Evolutionary conservation across 2,329 filamentous ascomycete species (phyloP).

Genomic region (Fusarium staphyleae): DNA sequence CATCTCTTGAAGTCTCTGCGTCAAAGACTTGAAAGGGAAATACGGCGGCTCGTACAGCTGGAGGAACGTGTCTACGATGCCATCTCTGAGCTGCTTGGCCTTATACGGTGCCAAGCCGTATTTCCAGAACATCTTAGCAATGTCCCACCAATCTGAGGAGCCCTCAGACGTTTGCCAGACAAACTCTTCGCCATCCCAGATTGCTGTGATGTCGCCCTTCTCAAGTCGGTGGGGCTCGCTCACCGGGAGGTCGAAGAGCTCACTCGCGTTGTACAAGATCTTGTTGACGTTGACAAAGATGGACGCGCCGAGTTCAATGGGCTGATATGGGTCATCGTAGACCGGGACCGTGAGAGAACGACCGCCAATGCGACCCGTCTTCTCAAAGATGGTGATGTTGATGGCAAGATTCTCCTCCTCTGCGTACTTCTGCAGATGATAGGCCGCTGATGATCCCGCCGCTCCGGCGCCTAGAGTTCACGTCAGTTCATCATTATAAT

Average conservation of each 20-base stretch:
- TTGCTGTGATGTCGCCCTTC: constrained; percentile 67
- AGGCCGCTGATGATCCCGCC: constrained; percentile 85
- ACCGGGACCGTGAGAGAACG: constrained; percentile 85
- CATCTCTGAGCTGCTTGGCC: constrained; percentile 75
- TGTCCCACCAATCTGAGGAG: constrained; percentile 77
- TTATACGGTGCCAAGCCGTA: constrained; percentile 83
- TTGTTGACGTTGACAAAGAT: constrained; percentile 89
- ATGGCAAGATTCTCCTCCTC: constrained; percentile 64
- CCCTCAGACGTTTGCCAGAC: constrained; percentile 70
- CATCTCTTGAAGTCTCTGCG: constrained; percentile 70
- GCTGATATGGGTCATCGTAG: constrained; percentile 69
- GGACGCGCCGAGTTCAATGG: constrained; percentile 86
- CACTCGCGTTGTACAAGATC: constrained; percentile 78
- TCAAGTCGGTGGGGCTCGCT: constrained; percentile 54
- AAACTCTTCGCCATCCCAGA: constrained; percentile 84
- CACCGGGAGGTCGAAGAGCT: constrained; percentile 72
- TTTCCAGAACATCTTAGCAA: constrained; percentile 80
- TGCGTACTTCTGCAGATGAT: constrained; percentile 78
- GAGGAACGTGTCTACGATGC: constrained; percentile 75
- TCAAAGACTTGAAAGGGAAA: constrained; percentile 85
- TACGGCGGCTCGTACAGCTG: constrained; percentile 80
- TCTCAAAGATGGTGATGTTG: constrained; percentile 90
- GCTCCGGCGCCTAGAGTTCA: constrained; percentile 78
- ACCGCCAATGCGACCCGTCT: constrained; percentile 78
- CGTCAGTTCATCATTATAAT: constrained; percentile 5